Base-by-base conservation (phyloP, 805 yeast genomes). In the Suhomyces xylopsoci region DNA sequence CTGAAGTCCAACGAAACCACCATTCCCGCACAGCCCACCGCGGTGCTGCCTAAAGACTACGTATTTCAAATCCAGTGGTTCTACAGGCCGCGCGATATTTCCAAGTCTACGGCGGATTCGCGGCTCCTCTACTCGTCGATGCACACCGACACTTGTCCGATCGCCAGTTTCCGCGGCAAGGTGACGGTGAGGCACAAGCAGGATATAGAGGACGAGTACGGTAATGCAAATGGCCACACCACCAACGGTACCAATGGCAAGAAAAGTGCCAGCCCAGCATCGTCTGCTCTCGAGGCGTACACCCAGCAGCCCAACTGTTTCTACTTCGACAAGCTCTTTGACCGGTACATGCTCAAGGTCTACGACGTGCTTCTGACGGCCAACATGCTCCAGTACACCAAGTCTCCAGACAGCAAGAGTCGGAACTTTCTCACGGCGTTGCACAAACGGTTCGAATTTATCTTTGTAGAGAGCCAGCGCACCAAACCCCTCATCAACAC, bases 281-380 rank as follows among this genome's bases (percentile, higher is more conserved):
- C 57, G 6, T 50, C 59, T 3, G 58, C 65, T 7, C 57, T 87
- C 15, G 85, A 80, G 38, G 71, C 67, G 6, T 88, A 79, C 66
- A 73, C 84, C 45, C 69, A 74, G 40, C 66, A 66, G 25, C 89
- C 97, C 1, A 84, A 87, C 64, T 75, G 80, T 49, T 93, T 93
- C 65, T 93, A 90, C 77, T 91, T 90, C 63, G 92, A 88, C 58
- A 85, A 86, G 64, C 75, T 93, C 38, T 94, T 84, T 68, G 97
- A 93, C 67, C 73, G 96, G 50, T 89, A 90, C 67, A 90, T 92
- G 81, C 80, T 85, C 60, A 83, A 85, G 58, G 84, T 88, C 68
- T 94, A 87, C 66, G 96, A 88, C 54, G 83, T 91, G 22, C 68
- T 90, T 38, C 70, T 88, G 30, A 88, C 96, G 0, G 68, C 73